phyloP scores from a whole-genome alignment of 352 stramenopile species.

The Blastocystis hominis region DNA sequence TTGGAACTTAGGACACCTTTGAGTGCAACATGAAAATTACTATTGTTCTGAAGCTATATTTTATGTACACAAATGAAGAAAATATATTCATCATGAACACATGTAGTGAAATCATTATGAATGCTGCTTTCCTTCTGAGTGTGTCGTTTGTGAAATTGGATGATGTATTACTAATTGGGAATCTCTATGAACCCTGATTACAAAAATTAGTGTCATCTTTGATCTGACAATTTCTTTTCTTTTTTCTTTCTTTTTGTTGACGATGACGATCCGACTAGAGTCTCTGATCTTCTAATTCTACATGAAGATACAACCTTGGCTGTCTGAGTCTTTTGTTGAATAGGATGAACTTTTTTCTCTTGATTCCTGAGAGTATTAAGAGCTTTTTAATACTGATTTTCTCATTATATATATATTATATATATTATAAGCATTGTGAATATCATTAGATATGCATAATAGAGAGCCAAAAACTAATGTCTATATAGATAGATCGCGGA shows the following conservation, averaged over 20 bases:
- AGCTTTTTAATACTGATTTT: constrained; percentile 58
- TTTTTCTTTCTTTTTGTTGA: not conserved
- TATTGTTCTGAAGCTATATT: constrained; percentile 30
- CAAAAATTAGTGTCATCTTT: constrained; percentile 59
- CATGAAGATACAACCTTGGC: constrained; percentile 46
- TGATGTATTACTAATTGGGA: constrained; percentile 59
- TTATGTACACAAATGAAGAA: constrained; percentile 34
- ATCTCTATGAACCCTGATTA: constrained; percentile 59
- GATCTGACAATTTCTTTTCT: constrained; percentile 11
- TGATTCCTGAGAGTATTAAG: constrained; percentile 57
- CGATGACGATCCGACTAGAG: constrained; percentile 45
- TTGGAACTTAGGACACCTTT: constrained; percentile 58
- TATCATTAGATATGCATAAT: no score
- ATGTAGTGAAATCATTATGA: constrained; percentile 13
- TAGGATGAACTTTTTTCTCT: constrained; percentile 50
- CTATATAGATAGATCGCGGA: not conserved
- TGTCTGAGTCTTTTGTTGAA: constrained; percentile 38
- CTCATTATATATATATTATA: no score
- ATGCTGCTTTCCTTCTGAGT: constrained; percentile 51
- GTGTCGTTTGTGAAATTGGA: not conserved
- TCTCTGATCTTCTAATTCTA: constrained; percentile 24
- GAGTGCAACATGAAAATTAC: constrained; percentile 26
- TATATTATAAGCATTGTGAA: no score
- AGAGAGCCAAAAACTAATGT: not conserved
- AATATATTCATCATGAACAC: constrained; percentile 31